phyloP scores from a whole-genome alignment of 2,329 filamentous ascomycete genomes.

The Stenocarpella maydis region DNA sequence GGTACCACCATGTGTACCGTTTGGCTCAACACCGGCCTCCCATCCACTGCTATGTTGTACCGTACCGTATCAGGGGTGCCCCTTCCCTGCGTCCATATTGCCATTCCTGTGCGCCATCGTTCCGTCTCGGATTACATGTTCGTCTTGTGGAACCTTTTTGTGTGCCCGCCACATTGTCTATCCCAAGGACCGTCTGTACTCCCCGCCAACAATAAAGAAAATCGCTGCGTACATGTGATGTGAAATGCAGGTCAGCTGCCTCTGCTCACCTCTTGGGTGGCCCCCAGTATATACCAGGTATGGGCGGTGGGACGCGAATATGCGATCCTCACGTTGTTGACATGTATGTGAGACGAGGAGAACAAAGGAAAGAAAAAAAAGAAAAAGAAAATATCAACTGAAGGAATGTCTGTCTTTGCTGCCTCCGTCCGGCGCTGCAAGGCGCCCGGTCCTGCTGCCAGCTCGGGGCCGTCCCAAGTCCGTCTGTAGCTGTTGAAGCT shows the following conservation, averaged over 20 bases:
- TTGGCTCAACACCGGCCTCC: not conserved
- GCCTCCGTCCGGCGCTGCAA: constrained; percentile 7
- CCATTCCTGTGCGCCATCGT: not conserved
- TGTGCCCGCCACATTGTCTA: constrained; percentile 17
- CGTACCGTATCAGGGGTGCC: not conserved
- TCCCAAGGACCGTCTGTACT: not conserved
- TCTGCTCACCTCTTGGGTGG: not conserved
- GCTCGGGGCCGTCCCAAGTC: constrained; percentile 18
- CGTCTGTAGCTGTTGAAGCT: constrained; percentile 26
- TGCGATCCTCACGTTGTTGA: not conserved
- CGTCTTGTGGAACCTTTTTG: constrained; percentile 16
- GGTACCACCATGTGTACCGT: not conserved
- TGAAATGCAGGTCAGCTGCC: constrained; percentile 24
- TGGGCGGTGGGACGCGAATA: not conserved
- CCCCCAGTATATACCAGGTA: constrained; percentile 11
- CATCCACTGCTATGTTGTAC: not conserved
- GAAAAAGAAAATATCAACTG: not conserved
- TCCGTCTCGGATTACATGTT: constrained; percentile 10
- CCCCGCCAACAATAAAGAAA: constrained; percentile 5
- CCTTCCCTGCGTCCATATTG: not conserved
- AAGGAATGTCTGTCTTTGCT: constrained; percentile 20
- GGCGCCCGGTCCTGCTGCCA: constrained; percentile 5
- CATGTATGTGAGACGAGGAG: not conserved
- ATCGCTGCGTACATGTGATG: constrained; percentile 14
- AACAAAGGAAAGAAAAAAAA: not conserved